Evolutionary conservation across 192 early-diverging fungal species (phyloP), one percentile per base, ranked within the genome.

Genomic region (Podila epicladia): DNA sequence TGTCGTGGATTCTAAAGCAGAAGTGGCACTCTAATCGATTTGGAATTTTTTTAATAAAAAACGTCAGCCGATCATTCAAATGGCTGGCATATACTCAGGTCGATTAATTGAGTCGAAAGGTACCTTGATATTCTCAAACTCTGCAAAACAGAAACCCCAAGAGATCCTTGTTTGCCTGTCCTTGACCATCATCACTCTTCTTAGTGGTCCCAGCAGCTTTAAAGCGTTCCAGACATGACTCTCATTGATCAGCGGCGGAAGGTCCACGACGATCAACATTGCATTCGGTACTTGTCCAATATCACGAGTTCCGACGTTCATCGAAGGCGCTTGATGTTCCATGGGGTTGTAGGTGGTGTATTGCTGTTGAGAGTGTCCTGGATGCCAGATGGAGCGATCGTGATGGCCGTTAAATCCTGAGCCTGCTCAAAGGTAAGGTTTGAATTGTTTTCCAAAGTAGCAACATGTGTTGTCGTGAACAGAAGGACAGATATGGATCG

Each of bases 81-180:
- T 37, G 9, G 35, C 11, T 37, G 35, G 41, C 41, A 45, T 17
- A 45, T 15, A 45, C 15, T 17, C 1, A 3, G 4, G 4, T 45
- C 15, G 41, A 45, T 45, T 17, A 45, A 45, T 2, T 3, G 41
- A 45, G 41, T 17, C 41, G 41, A 45, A 62, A 32, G 60, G 13
- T 85, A 89, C 88, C 69, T 84, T 63, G 12, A 79, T 67, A 82
- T 90, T 82, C 9, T 69, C 20, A 63, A 83, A 92, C 65, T 91
- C 89, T 20, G 85, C 71, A 76, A 93, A 93, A 37, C 87, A 90
- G 72, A 90, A 93, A 5, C 91, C 91, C 72, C 84, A 89, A 31
- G 86, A 86, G 62, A 92, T 87, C 37, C 82, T 80, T 9, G 87
- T 89, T 33, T 75, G 50, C 48, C 91, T 75, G 50, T 92, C 92